Conservation (phyloP, 352 stramenopile genomes). For the Pythium dissotocum region DNA sequence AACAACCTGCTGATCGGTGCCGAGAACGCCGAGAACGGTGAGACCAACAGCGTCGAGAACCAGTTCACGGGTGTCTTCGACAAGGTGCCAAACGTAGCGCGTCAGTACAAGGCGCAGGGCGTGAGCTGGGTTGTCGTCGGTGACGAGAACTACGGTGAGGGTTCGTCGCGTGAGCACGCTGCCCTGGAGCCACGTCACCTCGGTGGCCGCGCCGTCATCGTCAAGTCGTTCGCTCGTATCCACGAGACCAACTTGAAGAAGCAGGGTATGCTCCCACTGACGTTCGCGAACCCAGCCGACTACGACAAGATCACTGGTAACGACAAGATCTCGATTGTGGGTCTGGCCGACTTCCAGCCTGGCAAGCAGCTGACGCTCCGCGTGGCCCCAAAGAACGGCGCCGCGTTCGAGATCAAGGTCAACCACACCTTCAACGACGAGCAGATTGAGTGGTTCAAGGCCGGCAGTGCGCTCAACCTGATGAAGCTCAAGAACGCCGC, state of each 20-base stretch:
- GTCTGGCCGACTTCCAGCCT: slow-evolving; percentile 81
- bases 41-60: slow-evolving; percentile 93
- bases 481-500: slow-evolving; percentile 91
- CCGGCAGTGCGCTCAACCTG: slow-evolving; percentile 92
- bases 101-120: slow-evolving; percentile 90
- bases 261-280: slow-evolving; percentile 93
- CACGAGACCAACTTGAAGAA: slow-evolving; percentile 97
- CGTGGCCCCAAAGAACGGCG: slow-evolving; percentile 68
- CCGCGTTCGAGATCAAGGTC: slow-evolving; percentile 86
- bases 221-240: slow-evolving; percentile 94
- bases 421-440: slow-evolving; percentile 96
- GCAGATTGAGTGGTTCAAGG: slow-evolving; percentile 95
- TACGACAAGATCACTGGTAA: slow-evolving; percentile 93
- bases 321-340: slow-evolving; percentile 91
- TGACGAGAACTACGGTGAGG: slow-evolving; percentile 95
- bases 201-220: slow-evolving; percentile 88
- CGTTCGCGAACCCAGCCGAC: slow-evolving; percentile 90
- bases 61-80: slow-evolving; percentile 85
- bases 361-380: slow-evolving; percentile 87
- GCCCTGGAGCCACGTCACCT: slow-evolving; percentile 91
- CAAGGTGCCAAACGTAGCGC: slow-evolving; percentile 88
- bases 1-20: slow-evolving; percentile 95
- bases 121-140: slow-evolving; percentile 92
- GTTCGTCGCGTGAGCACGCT: slow-evolving; percentile 91
- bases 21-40: slow-evolving; percentile 91